Evolutionary conservation across 805 yeast species (phyloP).

Genomic region (Monosporozyma yasuniensis): DNA sequence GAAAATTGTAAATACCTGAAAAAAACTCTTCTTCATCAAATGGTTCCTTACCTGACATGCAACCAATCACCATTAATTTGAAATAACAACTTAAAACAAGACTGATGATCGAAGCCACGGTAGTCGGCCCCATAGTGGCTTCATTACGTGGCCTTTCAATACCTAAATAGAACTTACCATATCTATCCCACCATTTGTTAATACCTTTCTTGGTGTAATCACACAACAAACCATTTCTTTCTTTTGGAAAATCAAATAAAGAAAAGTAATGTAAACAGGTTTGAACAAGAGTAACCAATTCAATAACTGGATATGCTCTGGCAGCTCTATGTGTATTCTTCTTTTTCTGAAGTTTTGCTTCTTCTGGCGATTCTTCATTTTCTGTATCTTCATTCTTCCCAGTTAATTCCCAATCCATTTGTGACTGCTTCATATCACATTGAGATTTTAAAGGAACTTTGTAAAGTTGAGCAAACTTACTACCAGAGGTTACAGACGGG

Average conservation of each 20-base stretch:
- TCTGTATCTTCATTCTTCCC: neutral
- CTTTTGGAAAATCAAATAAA: constrained; percentile 48
- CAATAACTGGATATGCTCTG: constrained; percentile 55
- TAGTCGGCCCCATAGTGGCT: constrained; percentile 51
- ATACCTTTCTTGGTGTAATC: constrained; percentile 66
- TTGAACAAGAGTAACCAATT: constrained; percentile 67
- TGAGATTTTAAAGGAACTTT: constrained; percentile 36
- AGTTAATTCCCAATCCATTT: neutral
- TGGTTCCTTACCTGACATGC: constrained; percentile 70
- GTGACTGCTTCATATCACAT: neutral
- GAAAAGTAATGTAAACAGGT: constrained; percentile 70
- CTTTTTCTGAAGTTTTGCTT: neutral
- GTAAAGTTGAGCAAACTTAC: constrained; percentile 71
- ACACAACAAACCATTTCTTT: constrained; percentile 82
- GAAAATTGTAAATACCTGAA: constrained; percentile 64
- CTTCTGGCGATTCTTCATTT: neutral
- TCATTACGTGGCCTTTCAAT: constrained; percentile 32
- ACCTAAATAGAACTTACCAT: constrained; percentile 40
- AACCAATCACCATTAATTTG: constrained; percentile 51
- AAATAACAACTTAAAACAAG: constrained; percentile 58
- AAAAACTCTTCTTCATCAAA: constrained; percentile 65
- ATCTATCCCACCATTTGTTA: constrained; percentile 69
- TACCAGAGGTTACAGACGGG: constrained; percentile 70
- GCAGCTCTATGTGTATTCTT: neutral
- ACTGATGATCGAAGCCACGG: constrained; percentile 76